Evolutionary conservation across 345 rosid species (phyloP), one percentile per base, ranked within the genome.

Genomic region (Citrus cavaleriei): DNA sequence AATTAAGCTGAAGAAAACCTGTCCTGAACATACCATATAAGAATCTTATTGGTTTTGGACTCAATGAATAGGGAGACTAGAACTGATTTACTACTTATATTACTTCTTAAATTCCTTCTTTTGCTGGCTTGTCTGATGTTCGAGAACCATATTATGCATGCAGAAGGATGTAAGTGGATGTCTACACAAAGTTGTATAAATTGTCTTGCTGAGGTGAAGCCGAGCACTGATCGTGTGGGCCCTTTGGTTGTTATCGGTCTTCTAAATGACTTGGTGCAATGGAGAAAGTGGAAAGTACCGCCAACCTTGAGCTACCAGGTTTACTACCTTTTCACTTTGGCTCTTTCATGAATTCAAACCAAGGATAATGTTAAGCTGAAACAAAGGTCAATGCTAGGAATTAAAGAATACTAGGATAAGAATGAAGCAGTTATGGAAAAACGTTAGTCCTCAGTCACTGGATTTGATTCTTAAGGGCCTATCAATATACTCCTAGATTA

Each of bases 91-190:
- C 32, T 69, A 46, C 10, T 22, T 21, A 2, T 42, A 46, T 13
- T 12, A 0, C 4, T 40, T 30, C 7, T 70, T 70, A 42, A 25
- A 42, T 49, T 59, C 10, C 38, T 38, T 61, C 49, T 59, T 59
- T n/a, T 49, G 37, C 22, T 9, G 7, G 35, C 55, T 62, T 18
- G 5, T 22, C 38, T 71, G 51, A 77, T 73, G 32, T 46, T 67
- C 10, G 40, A 81, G 37, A 57, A 28, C 13, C 24, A 27, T 68
- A 69, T 72, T 22, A 3, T 75, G 8, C 55, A 25, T 88, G 87
- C 90, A 93, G 98, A 82, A 61, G 65, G 76, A 67, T 87, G 81
- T 71, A 92, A 84, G 84, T 95, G 98, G 98, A 87, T 86, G 88
- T 85, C 95, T 70, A 59, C 83, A 42, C 78, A 88, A 81, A 85